Conservation (phyloP, 257 asterid species). For the Plantago major region DNA sequence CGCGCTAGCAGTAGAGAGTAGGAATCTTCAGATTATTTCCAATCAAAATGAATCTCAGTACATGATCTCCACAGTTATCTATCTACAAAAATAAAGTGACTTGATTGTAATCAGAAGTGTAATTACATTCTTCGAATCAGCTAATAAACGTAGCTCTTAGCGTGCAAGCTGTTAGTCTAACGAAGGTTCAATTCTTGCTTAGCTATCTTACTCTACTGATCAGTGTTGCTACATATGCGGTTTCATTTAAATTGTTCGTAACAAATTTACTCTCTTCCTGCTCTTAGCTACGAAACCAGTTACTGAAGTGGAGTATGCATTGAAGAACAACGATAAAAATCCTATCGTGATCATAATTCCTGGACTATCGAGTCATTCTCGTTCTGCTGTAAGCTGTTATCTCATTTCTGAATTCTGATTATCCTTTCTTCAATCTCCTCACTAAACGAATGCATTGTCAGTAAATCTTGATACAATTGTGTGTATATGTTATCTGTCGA, state of each 20-base stretch:
- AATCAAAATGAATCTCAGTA: too few relatives aligned
- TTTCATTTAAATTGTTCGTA: neutral
- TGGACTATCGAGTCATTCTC: slow-evolving; percentile 51
- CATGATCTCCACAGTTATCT: neutral
- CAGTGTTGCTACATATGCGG: neutral
- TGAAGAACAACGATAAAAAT: slow-evolving; percentile 23
- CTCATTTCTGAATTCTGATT: neutral
- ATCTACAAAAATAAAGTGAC: neutral
- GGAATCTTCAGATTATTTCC: too few relatives aligned
- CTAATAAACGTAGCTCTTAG: neutral
- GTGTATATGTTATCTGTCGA: too few relatives aligned
- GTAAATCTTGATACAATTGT: too few relatives aligned
- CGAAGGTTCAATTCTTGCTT: too few relatives aligned
- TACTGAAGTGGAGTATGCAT: slow-evolving; percentile 25
- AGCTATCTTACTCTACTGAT: neutral
- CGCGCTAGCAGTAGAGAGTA: too few relatives aligned
- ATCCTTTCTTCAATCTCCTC: neutral
- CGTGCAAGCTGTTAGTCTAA: too few relatives aligned
- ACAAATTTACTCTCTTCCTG: slow-evolving; percentile 13
- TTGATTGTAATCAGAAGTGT: neutral
- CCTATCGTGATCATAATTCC: slow-evolving; percentile 52
- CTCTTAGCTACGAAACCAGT: slow-evolving; percentile 23
- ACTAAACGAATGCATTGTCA: too few relatives aligned
- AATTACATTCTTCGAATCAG: neutral
- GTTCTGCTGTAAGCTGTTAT: slow-evolving; percentile 42